Percentiles rank a stretch among this genome's conserved stretches.
phyloP scores from a whole-genome alignment of 306 rosid species.

The Canavalia gladiata region DNA sequence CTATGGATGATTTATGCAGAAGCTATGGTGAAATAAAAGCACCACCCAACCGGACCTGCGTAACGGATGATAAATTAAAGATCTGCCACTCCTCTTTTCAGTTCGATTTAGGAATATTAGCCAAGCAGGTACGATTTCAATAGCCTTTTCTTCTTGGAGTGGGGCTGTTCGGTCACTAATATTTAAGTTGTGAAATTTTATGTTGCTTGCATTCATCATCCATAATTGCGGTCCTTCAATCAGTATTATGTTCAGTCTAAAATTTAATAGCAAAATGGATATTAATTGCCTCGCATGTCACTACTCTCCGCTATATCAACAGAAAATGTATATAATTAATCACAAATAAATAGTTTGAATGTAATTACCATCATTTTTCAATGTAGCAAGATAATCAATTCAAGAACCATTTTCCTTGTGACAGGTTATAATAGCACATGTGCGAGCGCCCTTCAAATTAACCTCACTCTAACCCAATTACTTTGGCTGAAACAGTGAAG shows the following conservation, averaged over 20 bases:
- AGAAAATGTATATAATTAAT: not conserved
- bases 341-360: not conserved
- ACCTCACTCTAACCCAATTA: not conserved
- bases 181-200: not conserved
- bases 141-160: not conserved
- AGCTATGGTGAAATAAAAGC: conserved; percentile 8
- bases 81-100: not conserved
- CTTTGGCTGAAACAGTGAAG: not conserved
- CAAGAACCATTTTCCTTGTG: not conserved
- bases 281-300: not conserved
- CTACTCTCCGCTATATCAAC: not conserved
- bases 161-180: not conserved
- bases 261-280: not conserved
- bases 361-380: not conserved
- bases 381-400: not conserved
- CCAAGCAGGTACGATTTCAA: not conserved
- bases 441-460: not conserved
- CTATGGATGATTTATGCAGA: conserved; percentile 27
- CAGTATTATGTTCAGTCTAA: not conserved
- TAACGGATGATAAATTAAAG: not conserved
- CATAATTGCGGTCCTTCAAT: not conserved
- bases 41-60: conserved; percentile 15
- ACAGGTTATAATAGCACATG: not conserved
- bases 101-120: not conserved
- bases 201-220: not conserved